Evolutionary conservation across 2,329 filamentous ascomycete species (phyloP).

Genomic region (Alternaria panax): DNA sequence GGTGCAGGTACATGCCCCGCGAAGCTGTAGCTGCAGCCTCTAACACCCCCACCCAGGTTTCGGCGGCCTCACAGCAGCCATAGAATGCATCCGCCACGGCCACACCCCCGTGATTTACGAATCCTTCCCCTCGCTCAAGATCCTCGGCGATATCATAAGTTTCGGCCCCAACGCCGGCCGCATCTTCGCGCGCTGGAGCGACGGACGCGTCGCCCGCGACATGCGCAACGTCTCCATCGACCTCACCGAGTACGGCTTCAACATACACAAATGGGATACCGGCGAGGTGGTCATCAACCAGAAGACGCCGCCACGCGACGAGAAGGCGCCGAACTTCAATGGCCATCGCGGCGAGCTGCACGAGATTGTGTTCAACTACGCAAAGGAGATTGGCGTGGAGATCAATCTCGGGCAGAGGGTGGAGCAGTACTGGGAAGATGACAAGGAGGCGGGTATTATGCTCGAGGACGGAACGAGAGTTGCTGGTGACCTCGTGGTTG

Average conservation of each 20-base stretch:
- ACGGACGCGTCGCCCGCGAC: constrained; percentile 57
- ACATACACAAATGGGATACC: constrained; percentile 66
- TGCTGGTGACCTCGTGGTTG: constrained; percentile 59
- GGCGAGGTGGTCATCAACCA: constrained; percentile 69
- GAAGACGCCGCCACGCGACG: constrained; percentile 52
- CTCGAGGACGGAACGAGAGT: constrained; percentile 59
- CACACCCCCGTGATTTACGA: constrained; percentile 67
- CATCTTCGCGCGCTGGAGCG: constrained; percentile 66
- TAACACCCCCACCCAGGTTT: constrained; percentile 56
- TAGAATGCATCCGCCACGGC: constrained; percentile 69
- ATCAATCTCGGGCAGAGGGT: constrained; percentile 63
- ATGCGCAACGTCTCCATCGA: constrained; percentile 63
- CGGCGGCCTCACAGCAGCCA: constrained; percentile 67
- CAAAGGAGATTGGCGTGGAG: constrained; percentile 61
- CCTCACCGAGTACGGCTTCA: constrained; percentile 63
- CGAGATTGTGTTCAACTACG: constrained; percentile 65
- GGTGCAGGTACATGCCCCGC: constrained; percentile 47
- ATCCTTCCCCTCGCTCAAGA: constrained; percentile 63
- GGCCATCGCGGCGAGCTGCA: constrained; percentile 69
- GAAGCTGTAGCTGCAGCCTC: background rate
- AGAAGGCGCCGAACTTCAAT: constrained; percentile 64
- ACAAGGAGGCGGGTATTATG: constrained; percentile 59
- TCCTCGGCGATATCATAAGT: constrained; percentile 68
- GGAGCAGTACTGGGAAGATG: constrained; percentile 63
- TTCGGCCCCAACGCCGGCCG: constrained; percentile 68